Percentiles rank a stretch among this genome's conserved stretches.
phyloP scores from a whole-genome alignment of 73 alveolate species.

The Blepharisma stoltei region DNA sequence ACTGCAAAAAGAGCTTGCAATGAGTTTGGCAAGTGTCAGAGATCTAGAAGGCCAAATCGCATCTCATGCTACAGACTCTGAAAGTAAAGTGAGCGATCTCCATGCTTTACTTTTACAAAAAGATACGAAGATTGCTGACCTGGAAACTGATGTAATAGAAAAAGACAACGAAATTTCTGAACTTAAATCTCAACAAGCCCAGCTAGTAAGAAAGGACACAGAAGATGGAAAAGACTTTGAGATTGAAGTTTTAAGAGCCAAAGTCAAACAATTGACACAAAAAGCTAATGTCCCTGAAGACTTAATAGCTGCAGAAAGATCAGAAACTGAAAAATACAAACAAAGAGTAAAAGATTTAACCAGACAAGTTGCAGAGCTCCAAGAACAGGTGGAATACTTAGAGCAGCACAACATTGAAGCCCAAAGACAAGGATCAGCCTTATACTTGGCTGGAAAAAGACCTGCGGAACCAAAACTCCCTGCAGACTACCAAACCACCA shows the following conservation, averaged over 20 bases:
- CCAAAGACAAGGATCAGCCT: background rate
- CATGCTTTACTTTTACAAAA: background rate
- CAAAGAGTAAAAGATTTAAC: background rate
- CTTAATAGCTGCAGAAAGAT: conserved; percentile 14
- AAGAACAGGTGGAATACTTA: background rate
- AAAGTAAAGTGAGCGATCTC: too few species aligned
- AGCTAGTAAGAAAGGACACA: background rate
- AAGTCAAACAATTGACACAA: background rate
- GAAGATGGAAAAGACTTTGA: background rate
- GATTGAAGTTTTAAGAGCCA: background rate
- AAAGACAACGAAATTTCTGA: conserved; percentile 10
- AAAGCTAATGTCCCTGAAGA: background rate
- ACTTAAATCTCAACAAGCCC: background rate
- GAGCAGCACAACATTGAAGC: background rate
- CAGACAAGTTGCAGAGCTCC: conserved; percentile 11
- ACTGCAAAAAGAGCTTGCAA: conserved; percentile 1
- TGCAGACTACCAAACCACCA: too few species aligned
- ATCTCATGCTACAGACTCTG: too few species aligned
- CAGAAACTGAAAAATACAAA: conserved; percentile 14
- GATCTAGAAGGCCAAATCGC: background rate
- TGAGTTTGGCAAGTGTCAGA: background rate
- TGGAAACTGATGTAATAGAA: background rate
- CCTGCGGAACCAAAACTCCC: too few species aligned
- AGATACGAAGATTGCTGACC: background rate
- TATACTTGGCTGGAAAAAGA: too few species aligned